These are phyloP conservation scores for Ceratocystis eucalypticola DNA, from an alignment of 2,329 filamentous ascomycete genomes.

Conservation along the genomic window DNA sequence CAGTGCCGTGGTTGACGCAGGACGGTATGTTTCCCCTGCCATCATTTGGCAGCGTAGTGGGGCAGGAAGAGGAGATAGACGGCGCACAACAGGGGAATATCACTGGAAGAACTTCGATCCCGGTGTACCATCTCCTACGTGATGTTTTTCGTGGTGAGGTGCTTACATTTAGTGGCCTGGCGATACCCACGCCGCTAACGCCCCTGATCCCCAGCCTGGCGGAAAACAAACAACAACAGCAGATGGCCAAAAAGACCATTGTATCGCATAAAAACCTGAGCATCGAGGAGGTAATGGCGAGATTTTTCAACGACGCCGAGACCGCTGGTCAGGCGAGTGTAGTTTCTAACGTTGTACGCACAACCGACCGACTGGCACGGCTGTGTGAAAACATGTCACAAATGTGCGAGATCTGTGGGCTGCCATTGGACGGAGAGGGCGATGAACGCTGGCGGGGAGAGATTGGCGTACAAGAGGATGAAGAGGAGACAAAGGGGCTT, in stretches of 20 bases:
- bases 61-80: not conserved
- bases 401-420: slow-evolving; percentile 38
- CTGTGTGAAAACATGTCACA: slow-evolving; percentile 23
- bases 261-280: slow-evolving; percentile 62
- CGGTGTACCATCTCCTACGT: slow-evolving; percentile 64
- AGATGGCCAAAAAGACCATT: slow-evolving; percentile 27
- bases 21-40: slow-evolving; percentile 47
- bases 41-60: slow-evolving; percentile 22
- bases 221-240: slow-evolving; percentile 23
- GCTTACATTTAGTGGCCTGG: slow-evolving; percentile 46
- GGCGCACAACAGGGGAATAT: not conserved
- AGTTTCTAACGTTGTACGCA: slow-evolving; percentile 89
- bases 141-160: slow-evolving; percentile 79
- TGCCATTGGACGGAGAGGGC: slow-evolving; percentile 49
- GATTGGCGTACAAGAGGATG: slow-evolving; percentile 36
- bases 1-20: slow-evolving; percentile 65
- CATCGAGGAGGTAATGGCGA: slow-evolving; percentile 79
- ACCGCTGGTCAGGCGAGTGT: slow-evolving; percentile 78
- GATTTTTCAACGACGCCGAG: slow-evolving; percentile 63
- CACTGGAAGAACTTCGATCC: slow-evolving; percentile 20
- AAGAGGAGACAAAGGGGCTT: slow-evolving; percentile 31
- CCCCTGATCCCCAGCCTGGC: slow-evolving; percentile 31
- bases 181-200: slow-evolving; percentile 36
- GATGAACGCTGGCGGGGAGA: slow-evolving; percentile 51
- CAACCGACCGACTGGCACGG: slow-evolving; percentile 63